These are phyloP conservation scores for Houttuynia cordata DNA, from an alignment of 164 flowering plant genomes.

Conservation along the genomic window DNA sequence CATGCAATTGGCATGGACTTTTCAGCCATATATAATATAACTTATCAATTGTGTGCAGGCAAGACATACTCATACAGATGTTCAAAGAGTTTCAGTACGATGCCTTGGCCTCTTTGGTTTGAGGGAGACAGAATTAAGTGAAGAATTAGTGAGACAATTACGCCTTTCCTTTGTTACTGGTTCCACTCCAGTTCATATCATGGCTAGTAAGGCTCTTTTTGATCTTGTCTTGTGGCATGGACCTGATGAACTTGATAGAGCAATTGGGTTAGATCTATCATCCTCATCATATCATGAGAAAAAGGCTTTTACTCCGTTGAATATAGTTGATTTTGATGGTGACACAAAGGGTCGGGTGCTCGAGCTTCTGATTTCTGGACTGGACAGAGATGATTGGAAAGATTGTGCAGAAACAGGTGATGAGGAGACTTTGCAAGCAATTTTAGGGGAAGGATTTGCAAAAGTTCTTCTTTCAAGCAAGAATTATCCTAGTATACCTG, in stretches of 20 bases:
- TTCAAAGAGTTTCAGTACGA: slow-evolving; percentile 72
- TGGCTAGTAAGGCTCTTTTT: slow-evolving; percentile 69
- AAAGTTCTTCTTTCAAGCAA: slow-evolving; percentile 78
- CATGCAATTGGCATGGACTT: neutral
- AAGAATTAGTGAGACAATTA: slow-evolving; percentile 63
- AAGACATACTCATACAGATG: slow-evolving; percentile 76
- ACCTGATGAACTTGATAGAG: slow-evolving; percentile 61
- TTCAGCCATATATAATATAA: too few species aligned
- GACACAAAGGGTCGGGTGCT: slow-evolving; percentile 30
- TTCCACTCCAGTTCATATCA: slow-evolving; percentile 37
- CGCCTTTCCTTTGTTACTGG: slow-evolving; percentile 46
- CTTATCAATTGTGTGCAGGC: slow-evolving; percentile 50
- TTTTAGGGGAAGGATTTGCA: slow-evolving; percentile 83
- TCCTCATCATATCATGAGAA: slow-evolving; percentile 16
- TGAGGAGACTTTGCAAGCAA: slow-evolving; percentile 52
- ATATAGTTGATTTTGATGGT: slow-evolving; percentile 24
- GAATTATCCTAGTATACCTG: slow-evolving; percentile 53
- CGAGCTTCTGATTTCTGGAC: slow-evolving; percentile 56
- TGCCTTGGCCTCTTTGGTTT: slow-evolving; percentile 94
- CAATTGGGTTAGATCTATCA: slow-evolving; percentile 27
- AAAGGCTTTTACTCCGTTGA: slow-evolving; percentile 13
- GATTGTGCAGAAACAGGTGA: slow-evolving; percentile 31
- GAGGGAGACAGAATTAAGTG: slow-evolving; percentile 59
- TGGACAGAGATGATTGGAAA: slow-evolving; percentile 29
- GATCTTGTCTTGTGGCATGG: slow-evolving; percentile 92